Evolutionary conservation across 495 filamentous ascomycete genomes (phyloP), one percentile per base, ranked within the genome.

Genomic region (Extremus antarcticus): DNA sequence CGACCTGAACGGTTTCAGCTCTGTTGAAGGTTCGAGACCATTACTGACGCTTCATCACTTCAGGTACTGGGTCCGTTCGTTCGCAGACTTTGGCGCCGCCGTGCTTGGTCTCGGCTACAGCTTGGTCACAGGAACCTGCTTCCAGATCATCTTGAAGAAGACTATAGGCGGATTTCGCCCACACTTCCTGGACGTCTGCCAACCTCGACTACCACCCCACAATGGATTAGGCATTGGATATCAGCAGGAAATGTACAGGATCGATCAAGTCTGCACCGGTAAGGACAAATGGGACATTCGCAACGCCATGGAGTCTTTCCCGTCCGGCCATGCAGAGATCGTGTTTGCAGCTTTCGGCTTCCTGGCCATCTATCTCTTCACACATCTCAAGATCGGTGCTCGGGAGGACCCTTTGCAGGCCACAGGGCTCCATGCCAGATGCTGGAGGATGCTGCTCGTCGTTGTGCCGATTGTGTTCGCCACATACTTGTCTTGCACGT

Each of bases 351-450:
- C 74, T n/a, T 76, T 77, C 47, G 61, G 74, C 3, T 85, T 73
- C 54, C 63, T 83, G 3, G 71, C 70, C n/a, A 70, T 85, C 0
- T 86, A 82, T 63, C 68, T 85, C 17, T 84, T 85, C 56, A 80
- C 77, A 7, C 83, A 84, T 55, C 69, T 86, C 19, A 82, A 83
- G 65, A 72, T 79, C 20, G 13, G 7, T 35, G 29, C 7, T 13
- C 13, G 29, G 4, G 29, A 35, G 29, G 29, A 13, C 13, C 29
- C 29, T 35, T 7, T 4, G 4, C 81, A 79, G 20, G 11, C 19
- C 20, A 8, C 24, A 15, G 20, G 4, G 8, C 17, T 10, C 19
- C 10, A 23, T 13, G 46, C 11, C 20, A 48, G 46, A 56, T 58
- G 69, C 40, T 74, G 70, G 70, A 72, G 71, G 38, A 25, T 71